Evolutionary conservation across 345 rosid genomes (phyloP), one percentile per base, ranked within the genome.

Genomic region (Erucastrum elatum): DNA sequence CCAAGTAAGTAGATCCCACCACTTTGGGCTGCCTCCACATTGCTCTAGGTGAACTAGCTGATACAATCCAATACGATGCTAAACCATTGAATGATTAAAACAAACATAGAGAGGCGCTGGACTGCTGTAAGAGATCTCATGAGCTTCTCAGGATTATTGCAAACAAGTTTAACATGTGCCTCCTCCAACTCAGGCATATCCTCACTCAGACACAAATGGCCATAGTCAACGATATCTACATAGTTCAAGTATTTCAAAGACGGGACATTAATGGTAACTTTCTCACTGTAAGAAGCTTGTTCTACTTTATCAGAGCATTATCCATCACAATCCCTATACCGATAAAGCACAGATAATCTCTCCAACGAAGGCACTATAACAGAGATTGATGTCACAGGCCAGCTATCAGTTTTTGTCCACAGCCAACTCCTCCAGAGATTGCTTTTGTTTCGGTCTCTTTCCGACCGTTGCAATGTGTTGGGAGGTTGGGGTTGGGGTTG

Each of bases 91-190:
- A 41, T 41, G 49, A 55, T 6, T 55, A 33, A 33, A 44, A 11
- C 31, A 55, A 35, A 51, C 71, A 75, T 56, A 66, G 35, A 13
- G 65, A 66, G 65, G 13, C 53, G 16, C 29, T 75, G 66, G 65
- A 55, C 71, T 75, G 78, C 66, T 33, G 71, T 26, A 56, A 66
- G 15, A 56, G 56, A 75, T 75, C 56, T 10, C 71, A 65, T 34
- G 35, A 75, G 71, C 39, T 1, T 35, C 71, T 33, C 27, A 7
- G 71, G 35, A 15, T 5, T 31, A 11, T 65, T 3, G 12, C 15
- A 13, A 66, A 51, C 17, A 34, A 66, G 8, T 2, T 64, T 53
- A 4, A 74, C 71, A 53, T 65, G 66, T 10, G 71, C 65, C 65
- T 65, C 56, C 10, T 7, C 55, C 71, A 75, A 2, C 71, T 64